phyloP scores from a whole-genome alignment of 1,284 basidiomycete species.

The Pterulicium gracile region DNA sequence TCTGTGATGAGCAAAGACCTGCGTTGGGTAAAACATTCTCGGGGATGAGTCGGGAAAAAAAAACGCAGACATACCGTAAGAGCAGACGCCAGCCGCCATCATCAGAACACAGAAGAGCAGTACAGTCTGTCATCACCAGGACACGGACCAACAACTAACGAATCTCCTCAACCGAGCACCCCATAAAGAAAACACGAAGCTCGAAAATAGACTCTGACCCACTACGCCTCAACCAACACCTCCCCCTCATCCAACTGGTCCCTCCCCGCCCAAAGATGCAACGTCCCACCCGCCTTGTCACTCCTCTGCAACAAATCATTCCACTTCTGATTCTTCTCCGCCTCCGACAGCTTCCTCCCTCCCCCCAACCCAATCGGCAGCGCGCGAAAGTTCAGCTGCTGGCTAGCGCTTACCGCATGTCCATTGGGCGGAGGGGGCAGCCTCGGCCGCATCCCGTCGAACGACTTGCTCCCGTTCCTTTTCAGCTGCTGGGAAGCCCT shows the following conservation, averaged over 20 bases:
- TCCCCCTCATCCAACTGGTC: not conserved
- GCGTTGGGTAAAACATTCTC: too few species aligned
- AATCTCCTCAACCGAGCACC: too few species aligned
- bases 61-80: too few species aligned
- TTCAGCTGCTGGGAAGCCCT: not conserved
- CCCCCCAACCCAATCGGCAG: slow-evolving; percentile 19
- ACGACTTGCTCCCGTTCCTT: not conserved
- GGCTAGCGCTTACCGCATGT: slow-evolving; percentile 15
- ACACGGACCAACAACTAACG: too few species aligned
- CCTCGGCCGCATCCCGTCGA: slow-evolving; percentile 8
- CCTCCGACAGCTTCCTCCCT: slow-evolving; percentile 35
- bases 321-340: slow-evolving; percentile 63
- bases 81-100: too few species aligned
- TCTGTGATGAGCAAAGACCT: too few species aligned
- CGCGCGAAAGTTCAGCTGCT: slow-evolving; percentile 39
- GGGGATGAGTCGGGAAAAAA: too few species aligned
- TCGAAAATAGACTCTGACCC: too few species aligned
- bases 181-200: too few species aligned
- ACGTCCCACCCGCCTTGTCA: slow-evolving; percentile 55
- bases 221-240: not conserved
- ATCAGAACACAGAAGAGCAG: too few species aligned
- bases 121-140: too few species aligned
- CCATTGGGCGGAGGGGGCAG: slow-evolving; percentile 12
- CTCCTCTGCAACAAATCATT: slow-evolving; percentile 53
- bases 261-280: slow-evolving; percentile 35